Evolutionary conservation across 495 filamentous ascomycete genomes (phyloP).

Genomic region (Hamigera avellanea): DNA sequence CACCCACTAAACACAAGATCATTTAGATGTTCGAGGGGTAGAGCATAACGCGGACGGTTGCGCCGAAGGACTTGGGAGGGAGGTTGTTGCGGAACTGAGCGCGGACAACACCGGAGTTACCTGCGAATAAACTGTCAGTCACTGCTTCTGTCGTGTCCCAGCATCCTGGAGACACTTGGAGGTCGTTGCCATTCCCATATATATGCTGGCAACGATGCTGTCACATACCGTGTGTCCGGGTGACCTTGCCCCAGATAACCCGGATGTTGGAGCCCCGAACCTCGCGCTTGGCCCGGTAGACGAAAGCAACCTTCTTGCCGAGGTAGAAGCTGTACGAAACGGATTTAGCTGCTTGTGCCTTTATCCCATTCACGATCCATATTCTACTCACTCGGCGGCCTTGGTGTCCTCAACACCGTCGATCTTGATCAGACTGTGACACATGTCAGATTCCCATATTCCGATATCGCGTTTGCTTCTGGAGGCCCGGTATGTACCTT

Average conservation of each 20-base stretch:
- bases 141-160: background rate
- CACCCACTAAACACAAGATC: slow-evolving; percentile 28
- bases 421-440: slow-evolving; percentile 78
- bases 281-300: slow-evolving; percentile 89
- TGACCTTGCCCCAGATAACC: slow-evolving; percentile 99
- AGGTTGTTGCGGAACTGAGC: slow-evolving; percentile 94
- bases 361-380: background rate
- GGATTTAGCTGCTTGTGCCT: slow-evolving; percentile 15
- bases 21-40: slow-evolving; percentile 66
- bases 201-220: background rate
- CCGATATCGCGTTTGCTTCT: slow-evolving; percentile 7
- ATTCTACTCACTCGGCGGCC: slow-evolving; percentile 62
- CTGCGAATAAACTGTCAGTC: slow-evolving; percentile 25
- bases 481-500: slow-evolving; percentile 33
- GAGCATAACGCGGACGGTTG: slow-evolving; percentile 94
- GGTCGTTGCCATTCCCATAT: background rate
- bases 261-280: slow-evolving; percentile 92
- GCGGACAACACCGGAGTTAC: slow-evolving; percentile 92
- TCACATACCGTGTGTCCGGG: slow-evolving; percentile 76
- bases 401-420: slow-evolving; percentile 84
- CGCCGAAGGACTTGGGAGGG: slow-evolving; percentile 90
- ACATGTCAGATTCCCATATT: slow-evolving; percentile 21
- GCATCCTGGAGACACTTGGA: background rate
- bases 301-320: slow-evolving; percentile 94
- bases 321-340: slow-evolving; percentile 59